phyloP scores from a whole-genome alignment of 768 basidiomycete species.

The Lactarius hengduanensis region DNA sequence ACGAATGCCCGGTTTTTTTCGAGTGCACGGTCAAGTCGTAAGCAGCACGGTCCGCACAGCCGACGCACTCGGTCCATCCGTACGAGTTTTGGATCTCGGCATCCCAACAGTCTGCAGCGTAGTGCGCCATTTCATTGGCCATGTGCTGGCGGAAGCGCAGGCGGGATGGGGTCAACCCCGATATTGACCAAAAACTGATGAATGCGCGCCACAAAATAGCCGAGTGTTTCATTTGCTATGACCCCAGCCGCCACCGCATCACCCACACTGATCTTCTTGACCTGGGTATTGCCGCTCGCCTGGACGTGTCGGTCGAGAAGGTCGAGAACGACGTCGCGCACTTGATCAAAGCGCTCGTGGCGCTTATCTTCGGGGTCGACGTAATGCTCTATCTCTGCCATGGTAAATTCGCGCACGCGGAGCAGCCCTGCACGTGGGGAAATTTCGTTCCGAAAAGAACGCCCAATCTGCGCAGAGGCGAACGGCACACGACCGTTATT shows the following conservation, averaged over 20 bases:
- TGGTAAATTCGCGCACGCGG: constrained; percentile 97
- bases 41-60: constrained; percentile 96
- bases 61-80: constrained; percentile 98
- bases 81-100: constrained; percentile 93
- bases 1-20: constrained; percentile 74
- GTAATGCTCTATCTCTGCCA: constrained; percentile 99
- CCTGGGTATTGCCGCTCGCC: constrained; percentile 62
- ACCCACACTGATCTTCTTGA: constrained; percentile 70
- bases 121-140: constrained; percentile 99
- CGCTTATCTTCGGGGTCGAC: constrained; percentile 93
- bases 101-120: constrained; percentile 99
- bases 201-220: constrained; percentile 94
- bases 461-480: constrained; percentile 95
- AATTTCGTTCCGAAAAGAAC: constrained; percentile 97
- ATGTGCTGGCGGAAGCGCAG: constrained; percentile 97
- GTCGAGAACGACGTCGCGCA: constrained; percentile 68
- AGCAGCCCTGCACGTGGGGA: constrained; percentile 94
- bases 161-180: constrained; percentile 78
- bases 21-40: constrained; percentile 94
- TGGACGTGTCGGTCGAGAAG: constrained; percentile 88
- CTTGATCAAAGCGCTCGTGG: constrained; percentile 81
- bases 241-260: constrained; percentile 84
- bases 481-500: constrained; percentile 97
- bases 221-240: constrained; percentile 96
- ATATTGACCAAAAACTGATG: constrained; percentile 87